Base-by-base conservation (phyloP, 2,329 filamentous ascomycete genomes). In the Exophiala dermatitidis region DNA sequence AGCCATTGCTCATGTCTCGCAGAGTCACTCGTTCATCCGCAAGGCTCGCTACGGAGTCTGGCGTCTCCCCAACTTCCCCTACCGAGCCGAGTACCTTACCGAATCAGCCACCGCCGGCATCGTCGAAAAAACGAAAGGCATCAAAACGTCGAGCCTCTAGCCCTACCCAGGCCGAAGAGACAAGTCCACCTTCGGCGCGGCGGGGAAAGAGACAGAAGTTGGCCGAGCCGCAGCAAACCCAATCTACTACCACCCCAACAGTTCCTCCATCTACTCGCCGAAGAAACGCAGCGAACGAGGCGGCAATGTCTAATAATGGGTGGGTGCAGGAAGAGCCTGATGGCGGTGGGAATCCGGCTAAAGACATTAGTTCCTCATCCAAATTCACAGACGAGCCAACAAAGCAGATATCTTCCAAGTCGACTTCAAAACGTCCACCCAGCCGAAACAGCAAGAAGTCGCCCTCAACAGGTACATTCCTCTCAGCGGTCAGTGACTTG, bases 21-120 rank as follows among this genome's bases (percentile, higher is more conserved):
- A 96, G 90, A 88, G 84, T 93, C 67, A 96, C 91, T 79, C 89
- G 91, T 78, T 93, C 90, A 67, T 86, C 90, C 72, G 86, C 90
- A 77, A 90, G 90, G 78, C 84, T 88, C 81, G 88, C 88, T 76
- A 86, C 88, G 73, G 78, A 77, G 67, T 68, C 69, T 60, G 69
- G 74, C 64, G 65, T 71, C 64, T 65, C 72, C 56, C 67, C 68
- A 60, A 64, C 67, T 59, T 66, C 66, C 57, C 69, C 68, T 59
- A 63, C 45, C 47, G 52, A 52, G 53, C 36, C 51, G 19, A 37
- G 36, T n/a, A 52, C 54, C 29, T 19, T 51, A 3, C 30, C 66
- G 63, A 63, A 62, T 58, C 65, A 19, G 19, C 19, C 69, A 66
- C 72, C 71, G 65, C 72, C 69, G 64, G 67, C 75, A 56, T 71